Evolutionary conservation across 768 basidiomycete genomes (phyloP), one percentile per base, ranked within the genome.

Genomic region (Leccinum uliginosum): DNA sequence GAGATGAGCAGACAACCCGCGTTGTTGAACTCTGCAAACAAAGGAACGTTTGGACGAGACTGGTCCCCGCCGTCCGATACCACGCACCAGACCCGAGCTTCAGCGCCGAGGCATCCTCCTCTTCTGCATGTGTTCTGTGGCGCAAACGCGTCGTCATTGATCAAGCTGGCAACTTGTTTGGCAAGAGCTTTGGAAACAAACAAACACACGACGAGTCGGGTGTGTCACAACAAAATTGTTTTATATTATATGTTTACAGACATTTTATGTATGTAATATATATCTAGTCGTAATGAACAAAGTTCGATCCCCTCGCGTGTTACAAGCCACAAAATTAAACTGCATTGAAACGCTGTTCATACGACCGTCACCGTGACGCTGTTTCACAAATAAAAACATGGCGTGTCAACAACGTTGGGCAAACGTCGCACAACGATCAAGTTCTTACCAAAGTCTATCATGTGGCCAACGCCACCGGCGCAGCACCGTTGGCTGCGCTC

Each of bases 1-100:
- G 91, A 93, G 58, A 95, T 93, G 64, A 93, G 80, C 67, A 96
- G 71, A 71, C 90, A 93, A 78, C 90, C 92, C 6, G 89, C 89
- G 61, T 93, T 91, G 75, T 91, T 91, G 75, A 95, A 95, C 68
- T 92, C 93, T 92, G 60, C 15, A 27, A 40, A 53, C 30, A 53
- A n/a, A n/a, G 6, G 9, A 21, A 21, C 17, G 10, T n/a, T 43
- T 9, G 29, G 27, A 32, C 19, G 45, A n/a, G n/a, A 12, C 12
- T n/a, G 15, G 15, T 1, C 4, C 8, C n/a, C 24, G 4, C 10
- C 15, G 6, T 6, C 15, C 23, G 35, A 19, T 34, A 23, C 27
- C 17, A 59, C 54, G 35, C 59, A 86, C 89, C 90, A 63, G 83
- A 73, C 17, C 91, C 91, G 26, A 93, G 85, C 68, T 93, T 93